phyloP scores from a whole-genome alignment of 129 eudicot genomes.

The Rutidosis leptorrhynchoides region DNA sequence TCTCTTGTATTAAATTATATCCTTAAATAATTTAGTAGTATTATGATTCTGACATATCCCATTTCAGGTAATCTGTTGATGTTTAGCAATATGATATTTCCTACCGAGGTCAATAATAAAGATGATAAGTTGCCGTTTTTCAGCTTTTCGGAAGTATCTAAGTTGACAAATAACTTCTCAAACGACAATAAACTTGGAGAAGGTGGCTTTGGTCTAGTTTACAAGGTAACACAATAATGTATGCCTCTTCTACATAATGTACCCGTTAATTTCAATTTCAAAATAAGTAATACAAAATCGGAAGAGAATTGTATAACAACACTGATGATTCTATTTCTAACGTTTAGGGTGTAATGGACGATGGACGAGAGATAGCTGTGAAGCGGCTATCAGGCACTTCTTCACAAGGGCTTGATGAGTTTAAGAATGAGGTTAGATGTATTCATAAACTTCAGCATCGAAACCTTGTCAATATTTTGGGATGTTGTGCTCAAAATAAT shows the following conservation, averaged over 20 bases:
- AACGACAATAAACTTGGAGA: constrained; percentile 20
- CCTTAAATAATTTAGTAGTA: no score
- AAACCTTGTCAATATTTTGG: constrained; percentile 32
- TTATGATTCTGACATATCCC: not conserved
- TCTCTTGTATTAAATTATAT: no score
- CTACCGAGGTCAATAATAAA: not conserved
- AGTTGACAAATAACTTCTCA: constrained; percentile 17
- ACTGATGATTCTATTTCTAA: not conserved
- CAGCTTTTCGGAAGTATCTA: not conserved
- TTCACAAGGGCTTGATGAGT: constrained; percentile 52
- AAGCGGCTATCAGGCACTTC: constrained; percentile 36
- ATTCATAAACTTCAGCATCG: not conserved
- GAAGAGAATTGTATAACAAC: not conserved
- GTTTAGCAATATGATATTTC: no score
- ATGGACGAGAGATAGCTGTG: constrained; percentile 56
- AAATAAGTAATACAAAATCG: no score
- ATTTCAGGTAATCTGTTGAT: not conserved
- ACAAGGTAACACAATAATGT: constrained; percentile 21
- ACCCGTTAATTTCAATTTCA: not conserved
- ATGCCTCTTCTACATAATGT: not conserved
- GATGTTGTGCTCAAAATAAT: constrained; percentile 17
- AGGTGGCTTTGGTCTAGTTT: constrained; percentile 33
- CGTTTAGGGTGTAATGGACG: constrained; percentile 40
- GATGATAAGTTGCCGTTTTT: not conserved
- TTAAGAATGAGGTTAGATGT: constrained; percentile 26